phyloP scores from a whole-genome alignment of 352 stramenopile genomes.

The Peronosclerospora sorghi region DNA sequence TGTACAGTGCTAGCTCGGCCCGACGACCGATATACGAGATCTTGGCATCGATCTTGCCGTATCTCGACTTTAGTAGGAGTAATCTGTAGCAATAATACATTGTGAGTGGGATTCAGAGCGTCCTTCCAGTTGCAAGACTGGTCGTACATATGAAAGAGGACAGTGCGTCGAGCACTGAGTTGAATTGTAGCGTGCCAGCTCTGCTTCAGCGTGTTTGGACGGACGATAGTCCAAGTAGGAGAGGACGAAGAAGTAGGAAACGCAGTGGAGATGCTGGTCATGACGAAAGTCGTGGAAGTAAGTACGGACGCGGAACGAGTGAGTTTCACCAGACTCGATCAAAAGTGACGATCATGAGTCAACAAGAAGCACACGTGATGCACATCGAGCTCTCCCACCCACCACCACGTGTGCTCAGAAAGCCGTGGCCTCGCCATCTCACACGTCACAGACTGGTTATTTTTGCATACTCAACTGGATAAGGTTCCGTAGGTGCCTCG shows the following conservation, averaged over 20 bases:
- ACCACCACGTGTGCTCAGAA: constrained; percentile 5
- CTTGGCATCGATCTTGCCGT: constrained; percentile 41
- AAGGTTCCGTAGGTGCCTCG: too few relatives aligned
- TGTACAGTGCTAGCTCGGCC: constrained; percentile 45
- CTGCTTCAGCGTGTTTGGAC: constrained; percentile 7
- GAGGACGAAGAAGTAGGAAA: constrained; percentile 2
- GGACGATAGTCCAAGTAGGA: constrained; percentile 2
- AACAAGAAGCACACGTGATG: neutral
- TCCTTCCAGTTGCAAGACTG: neutral
- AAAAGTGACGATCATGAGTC: too few relatives aligned
- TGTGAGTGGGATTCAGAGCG: neutral
- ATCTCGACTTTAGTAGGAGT: constrained; percentile 52
- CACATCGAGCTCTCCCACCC: constrained; percentile 13
- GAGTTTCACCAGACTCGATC: too few relatives aligned
- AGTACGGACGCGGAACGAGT: constrained; percentile 9
- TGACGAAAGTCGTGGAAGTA: constrained; percentile 6
- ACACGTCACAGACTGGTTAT: constrained; percentile 19
- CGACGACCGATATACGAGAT: constrained; percentile 52
- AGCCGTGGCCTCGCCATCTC: constrained; percentile 2
- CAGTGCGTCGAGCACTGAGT: constrained; percentile 23
- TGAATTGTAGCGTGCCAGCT: constrained; percentile 38
- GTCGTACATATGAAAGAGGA: constrained; percentile 51
- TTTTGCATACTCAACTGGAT: too few relatives aligned
- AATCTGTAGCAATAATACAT: constrained; percentile 14
- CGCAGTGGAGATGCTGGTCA: constrained; percentile 9